Percentiles rank a stretch among this genome's conserved stretches.
Conservation (phyloP, 768 basidiomycete species). For the Leccinum olivaceopallidum region DNA sequence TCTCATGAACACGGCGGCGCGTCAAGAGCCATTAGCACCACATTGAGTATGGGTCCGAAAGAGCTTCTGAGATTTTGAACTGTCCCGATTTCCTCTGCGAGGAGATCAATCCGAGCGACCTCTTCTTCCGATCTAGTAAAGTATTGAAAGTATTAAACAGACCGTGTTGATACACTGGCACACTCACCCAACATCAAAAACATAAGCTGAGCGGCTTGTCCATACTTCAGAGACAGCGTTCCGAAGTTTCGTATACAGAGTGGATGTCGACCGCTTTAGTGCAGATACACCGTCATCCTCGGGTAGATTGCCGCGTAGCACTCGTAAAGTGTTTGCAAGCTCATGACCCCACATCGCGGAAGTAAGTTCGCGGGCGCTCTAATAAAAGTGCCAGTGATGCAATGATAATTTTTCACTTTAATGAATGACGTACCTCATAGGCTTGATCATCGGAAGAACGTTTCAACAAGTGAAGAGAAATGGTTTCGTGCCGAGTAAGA, state of each 20-base stretch:
- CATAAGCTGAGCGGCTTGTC: conserved; percentile 65
- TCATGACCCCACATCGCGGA: conserved; percentile 83
- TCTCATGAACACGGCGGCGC: conserved; percentile 89
- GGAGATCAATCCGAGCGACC: conserved; percentile 59
- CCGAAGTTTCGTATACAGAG: conserved; percentile 61
- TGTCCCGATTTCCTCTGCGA: conserved; percentile 78
- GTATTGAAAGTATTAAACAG: conserved; percentile 5
- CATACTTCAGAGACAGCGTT: conserved; percentile 69
- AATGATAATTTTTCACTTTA: background rate
- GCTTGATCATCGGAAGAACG: conserved; percentile 78
- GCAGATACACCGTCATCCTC: conserved; percentile 36
- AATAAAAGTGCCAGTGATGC: conserved; percentile 4
- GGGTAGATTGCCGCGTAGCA: conserved; percentile 52
- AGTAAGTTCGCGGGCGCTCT: conserved; percentile 82
- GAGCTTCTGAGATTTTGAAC: conserved; percentile 75
- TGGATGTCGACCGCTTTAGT: conserved; percentile 11
- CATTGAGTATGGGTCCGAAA: conserved; percentile 81
- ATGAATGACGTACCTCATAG: conserved; percentile 58
- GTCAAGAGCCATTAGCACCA: conserved; percentile 78
- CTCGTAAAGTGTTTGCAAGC: conserved; percentile 66
- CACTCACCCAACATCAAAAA: conserved; percentile 81
- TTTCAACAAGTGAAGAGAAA: conserved; percentile 67
- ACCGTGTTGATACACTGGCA: background rate
- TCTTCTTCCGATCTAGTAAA: conserved; percentile 68
- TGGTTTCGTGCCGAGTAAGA: conserved; percentile 59